Conservation (phyloP, 805 yeast genomes). For the Torulaspora indica region DNA sequence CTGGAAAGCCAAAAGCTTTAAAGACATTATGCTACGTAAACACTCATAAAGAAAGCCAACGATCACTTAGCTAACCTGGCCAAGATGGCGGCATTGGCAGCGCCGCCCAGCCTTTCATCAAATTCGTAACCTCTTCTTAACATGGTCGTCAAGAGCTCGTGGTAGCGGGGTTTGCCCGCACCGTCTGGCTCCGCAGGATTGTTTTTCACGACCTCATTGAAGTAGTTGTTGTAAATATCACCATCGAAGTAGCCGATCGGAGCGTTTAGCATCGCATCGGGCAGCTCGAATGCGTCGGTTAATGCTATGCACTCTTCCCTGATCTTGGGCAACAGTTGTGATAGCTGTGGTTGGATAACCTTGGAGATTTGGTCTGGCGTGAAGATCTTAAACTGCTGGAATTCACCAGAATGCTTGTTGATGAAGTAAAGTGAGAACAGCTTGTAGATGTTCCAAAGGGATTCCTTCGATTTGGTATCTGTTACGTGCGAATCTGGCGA, state of each 20-base stretch:
- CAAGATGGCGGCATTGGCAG: slow-evolving; percentile 32
- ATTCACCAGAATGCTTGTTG: slow-evolving; percentile 66
- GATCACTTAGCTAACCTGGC: slow-evolving; percentile 31
- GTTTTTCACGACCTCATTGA: slow-evolving; percentile 50
- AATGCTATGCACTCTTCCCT: slow-evolving; percentile 70
- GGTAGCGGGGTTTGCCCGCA: slow-evolving; percentile 47
- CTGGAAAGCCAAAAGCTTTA: neutral
- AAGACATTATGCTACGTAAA: neutral
- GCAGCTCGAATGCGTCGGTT: slow-evolving; percentile 78
- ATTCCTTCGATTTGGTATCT: slow-evolving; percentile 39
- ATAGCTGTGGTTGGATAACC: slow-evolving; percentile 42
- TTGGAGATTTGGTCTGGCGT: slow-evolving; percentile 45
- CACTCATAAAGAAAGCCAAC: neutral
- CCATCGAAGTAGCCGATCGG: slow-evolving; percentile 80
- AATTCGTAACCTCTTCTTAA: slow-evolving; percentile 37
- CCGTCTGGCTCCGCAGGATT: slow-evolving; percentile 50
- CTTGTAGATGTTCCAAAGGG: slow-evolving; percentile 51
- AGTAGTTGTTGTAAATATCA: slow-evolving; percentile 76
- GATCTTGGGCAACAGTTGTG: slow-evolving; percentile 44
- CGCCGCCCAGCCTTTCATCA: slow-evolving; percentile 37
- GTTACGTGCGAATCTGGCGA: slow-evolving; percentile 24
- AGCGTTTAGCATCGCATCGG: slow-evolving; percentile 77
- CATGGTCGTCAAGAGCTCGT: slow-evolving; percentile 38
- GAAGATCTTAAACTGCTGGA: slow-evolving; percentile 59
- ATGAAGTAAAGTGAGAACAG: slow-evolving; percentile 62